These are phyloP conservation scores for Nemania sp. DNA, from an alignment of 2,329 filamentous ascomycete species.

Conservation along the genomic window DNA sequence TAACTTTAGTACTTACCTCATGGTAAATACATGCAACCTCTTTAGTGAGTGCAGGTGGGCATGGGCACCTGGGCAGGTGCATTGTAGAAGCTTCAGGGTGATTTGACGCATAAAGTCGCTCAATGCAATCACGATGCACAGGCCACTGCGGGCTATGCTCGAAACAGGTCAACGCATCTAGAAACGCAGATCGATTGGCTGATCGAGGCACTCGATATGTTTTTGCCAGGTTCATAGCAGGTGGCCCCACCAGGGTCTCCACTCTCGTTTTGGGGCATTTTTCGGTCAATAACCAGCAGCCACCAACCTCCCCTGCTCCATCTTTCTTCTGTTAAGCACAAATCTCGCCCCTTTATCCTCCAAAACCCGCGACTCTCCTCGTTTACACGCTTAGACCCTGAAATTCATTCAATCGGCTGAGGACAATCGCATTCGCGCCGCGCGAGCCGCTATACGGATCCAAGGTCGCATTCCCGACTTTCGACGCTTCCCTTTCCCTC, in stretches of 20 bases:
- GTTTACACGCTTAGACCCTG: conserved; percentile 51
- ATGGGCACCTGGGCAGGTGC: not conserved
- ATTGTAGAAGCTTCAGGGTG: conserved; percentile 1
- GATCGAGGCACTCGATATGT: conserved; percentile 23
- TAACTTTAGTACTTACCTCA: too few species aligned
- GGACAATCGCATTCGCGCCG: conserved; percentile 40
- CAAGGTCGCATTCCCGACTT: conserved; percentile 32
- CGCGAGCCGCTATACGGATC: conserved; percentile 23
- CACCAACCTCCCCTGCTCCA: conserved; percentile 42
- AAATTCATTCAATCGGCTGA: conserved; percentile 49
- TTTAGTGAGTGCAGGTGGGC: not conserved
- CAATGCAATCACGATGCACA: conserved; percentile 47
- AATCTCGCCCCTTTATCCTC: conserved; percentile 49
- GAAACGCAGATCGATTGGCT: conserved; percentile 25
- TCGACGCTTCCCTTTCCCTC: conserved; percentile 9
- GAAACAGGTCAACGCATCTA: conserved; percentile 28
- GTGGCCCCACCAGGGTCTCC: conserved; percentile 21
- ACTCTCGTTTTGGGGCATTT: conserved; percentile 38
- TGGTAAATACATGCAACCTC: not conserved
- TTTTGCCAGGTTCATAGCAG: conserved; percentile 39
- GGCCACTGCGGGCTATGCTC: conserved; percentile 41
- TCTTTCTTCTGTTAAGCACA: conserved; percentile 50
- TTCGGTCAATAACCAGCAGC: conserved; percentile 26
- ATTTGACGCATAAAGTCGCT: conserved; percentile 45
- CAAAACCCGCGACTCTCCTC: conserved; percentile 48